These are phyloP conservation scores for Aspergillus pseudonomiae DNA, from an alignment of 2,329 filamentous ascomycete genomes.

Conservation along the genomic window DNA sequence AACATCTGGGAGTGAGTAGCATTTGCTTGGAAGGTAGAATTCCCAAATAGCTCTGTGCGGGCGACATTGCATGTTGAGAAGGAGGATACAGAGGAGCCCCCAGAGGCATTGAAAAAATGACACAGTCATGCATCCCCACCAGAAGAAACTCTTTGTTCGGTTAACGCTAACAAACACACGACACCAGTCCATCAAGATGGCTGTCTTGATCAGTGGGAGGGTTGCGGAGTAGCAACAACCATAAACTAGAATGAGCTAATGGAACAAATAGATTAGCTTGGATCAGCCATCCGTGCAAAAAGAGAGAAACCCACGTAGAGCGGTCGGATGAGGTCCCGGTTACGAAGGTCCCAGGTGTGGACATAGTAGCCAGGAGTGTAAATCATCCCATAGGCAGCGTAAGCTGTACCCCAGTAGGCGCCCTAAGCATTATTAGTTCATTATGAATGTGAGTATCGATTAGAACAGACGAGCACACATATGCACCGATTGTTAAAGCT, in stretches of 20 bases:
- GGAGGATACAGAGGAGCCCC: conserved; percentile 32
- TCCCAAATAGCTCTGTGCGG: conserved; percentile 41
- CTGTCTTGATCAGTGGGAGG: conserved; percentile 45
- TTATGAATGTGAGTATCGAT: neutral
- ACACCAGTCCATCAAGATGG: conserved; percentile 51
- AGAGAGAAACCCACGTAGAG: conserved; percentile 16
- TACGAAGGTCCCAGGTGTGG: conserved; percentile 25
- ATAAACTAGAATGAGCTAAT: conserved; percentile 32
- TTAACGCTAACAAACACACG: conserved; percentile 38
- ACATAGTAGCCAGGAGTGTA: conserved; percentile 23
- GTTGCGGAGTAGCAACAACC: conserved; percentile 41
- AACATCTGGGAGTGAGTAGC: conserved; percentile 32
- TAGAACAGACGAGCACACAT: neutral
- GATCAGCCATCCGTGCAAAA: neutral
- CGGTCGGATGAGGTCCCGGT: conserved; percentile 18
- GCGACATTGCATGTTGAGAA: conserved; percentile 40
- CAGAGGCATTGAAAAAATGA: conserved; percentile 35
- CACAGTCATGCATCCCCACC: conserved; percentile 38
- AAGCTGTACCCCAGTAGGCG: conserved; percentile 25
- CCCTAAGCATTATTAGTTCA: conserved; percentile 11
- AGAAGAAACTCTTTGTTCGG: conserved; percentile 34
- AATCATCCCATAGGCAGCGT: conserved; percentile 21
- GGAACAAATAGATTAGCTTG: neutral
- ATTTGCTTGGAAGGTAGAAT: conserved; percentile 35
- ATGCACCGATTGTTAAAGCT: conserved; percentile 15